A percentile compares a stretch with the other conserved stretches of the same genome.
phyloP scores from a whole-genome alignment of 306 rosid genomes.

The Casuarina equisetifolia region DNA sequence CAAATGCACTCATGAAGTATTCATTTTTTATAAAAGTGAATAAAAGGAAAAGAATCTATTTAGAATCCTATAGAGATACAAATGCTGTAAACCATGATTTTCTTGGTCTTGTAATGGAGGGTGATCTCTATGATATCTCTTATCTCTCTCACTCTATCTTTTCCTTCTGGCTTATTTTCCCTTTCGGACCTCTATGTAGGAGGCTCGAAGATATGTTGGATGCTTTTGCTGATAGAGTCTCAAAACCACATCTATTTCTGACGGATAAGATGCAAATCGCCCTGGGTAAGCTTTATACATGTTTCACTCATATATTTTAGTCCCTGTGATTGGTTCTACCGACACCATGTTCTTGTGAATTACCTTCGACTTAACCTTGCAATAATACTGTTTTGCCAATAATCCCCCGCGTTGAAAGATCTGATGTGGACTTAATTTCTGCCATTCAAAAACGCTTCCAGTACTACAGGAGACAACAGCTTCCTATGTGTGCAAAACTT shows the following conservation, averaged over 20 bases:
- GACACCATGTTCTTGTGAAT: slow-evolving; percentile 9
- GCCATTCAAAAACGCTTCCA: not conserved
- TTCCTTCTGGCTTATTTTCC: slow-evolving; percentile 3
- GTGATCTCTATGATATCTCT: slow-evolving; percentile 1
- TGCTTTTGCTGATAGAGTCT: slow-evolving; percentile 86
- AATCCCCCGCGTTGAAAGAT: too few relatives aligned
- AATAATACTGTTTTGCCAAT: not conserved
- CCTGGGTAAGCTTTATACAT: slow-evolving; percentile 55
- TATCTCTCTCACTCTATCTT: not conserved
- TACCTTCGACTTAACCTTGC: not conserved
- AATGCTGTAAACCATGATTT: slow-evolving; percentile 1
- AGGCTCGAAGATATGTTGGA: slow-evolving; percentile 76
- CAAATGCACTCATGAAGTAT: too few relatives aligned
- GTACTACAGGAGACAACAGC: not conserved
- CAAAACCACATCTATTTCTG: slow-evolving; percentile 79
- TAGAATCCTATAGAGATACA: not conserved
- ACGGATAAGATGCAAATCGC: slow-evolving; percentile 96
- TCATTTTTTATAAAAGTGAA: not conserved
- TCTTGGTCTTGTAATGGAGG: not conserved
- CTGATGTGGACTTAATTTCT: not conserved
- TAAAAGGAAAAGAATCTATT: not conserved
- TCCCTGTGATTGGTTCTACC: not conserved
- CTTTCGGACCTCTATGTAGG: slow-evolving; percentile 48
- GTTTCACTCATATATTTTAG: slow-evolving; percentile 5
- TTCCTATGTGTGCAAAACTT: not conserved